Evolutionary conservation across 2,329 filamentous ascomycete species (phyloP).

Genomic region (Aureobasidium sp.): DNA sequence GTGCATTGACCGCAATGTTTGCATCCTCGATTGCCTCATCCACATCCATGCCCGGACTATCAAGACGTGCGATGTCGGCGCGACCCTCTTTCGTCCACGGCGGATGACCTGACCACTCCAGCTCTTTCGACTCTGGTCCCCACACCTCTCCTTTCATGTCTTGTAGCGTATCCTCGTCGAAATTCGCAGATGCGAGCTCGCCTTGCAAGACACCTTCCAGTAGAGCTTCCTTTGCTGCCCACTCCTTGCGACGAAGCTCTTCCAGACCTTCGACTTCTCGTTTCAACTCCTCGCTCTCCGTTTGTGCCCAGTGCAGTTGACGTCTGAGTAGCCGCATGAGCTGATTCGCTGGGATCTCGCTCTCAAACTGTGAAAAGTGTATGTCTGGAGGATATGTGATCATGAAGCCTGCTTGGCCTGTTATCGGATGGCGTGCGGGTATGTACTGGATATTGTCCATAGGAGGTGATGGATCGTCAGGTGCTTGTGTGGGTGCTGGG

Average conservation of each 20-base stretch:
- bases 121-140: conserved; percentile 2
- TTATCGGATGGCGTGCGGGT: conserved; percentile 53
- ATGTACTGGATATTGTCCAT: conserved; percentile 55
- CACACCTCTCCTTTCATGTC: conserved; percentile 10
- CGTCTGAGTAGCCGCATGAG: conserved; percentile 57
- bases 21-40: background rate
- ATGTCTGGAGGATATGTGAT: conserved; percentile 50
- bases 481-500: conserved; percentile 11
- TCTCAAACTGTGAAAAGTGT: conserved; percentile 60
- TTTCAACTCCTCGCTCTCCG: conserved; percentile 57
- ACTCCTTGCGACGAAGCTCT: conserved; percentile 61
- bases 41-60: background rate
- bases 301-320: conserved; percentile 66
- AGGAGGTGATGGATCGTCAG: conserved; percentile 29
- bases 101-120: background rate
- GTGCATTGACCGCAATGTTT: background rate
- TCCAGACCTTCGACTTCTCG: conserved; percentile 62
- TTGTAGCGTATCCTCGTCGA: conserved; percentile 25
- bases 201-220: conserved; percentile 69
- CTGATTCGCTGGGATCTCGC: conserved; percentile 57
- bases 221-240: conserved; percentile 72
- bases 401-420: conserved; percentile 41
- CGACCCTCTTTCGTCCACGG: background rate
- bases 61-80: background rate
- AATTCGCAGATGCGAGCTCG: conserved; percentile 47